Evolutionary conservation across 2,329 filamentous ascomycete genomes (phyloP).

Genomic region (Colletotrichum lentis): DNA sequence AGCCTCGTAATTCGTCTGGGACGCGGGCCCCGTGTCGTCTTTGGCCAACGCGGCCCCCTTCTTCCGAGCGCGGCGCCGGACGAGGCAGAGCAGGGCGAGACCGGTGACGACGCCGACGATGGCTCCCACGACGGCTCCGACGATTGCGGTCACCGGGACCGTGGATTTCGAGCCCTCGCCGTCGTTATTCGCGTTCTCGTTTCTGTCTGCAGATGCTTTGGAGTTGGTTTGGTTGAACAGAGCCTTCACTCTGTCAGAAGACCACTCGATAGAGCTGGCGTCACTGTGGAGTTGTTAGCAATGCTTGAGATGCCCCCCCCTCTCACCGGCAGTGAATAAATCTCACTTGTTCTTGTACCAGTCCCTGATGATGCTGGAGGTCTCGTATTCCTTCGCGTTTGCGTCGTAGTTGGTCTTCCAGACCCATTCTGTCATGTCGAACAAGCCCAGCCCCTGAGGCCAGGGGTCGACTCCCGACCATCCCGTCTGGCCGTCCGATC

Average conservation of each 20-base stretch:
- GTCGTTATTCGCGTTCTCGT: neutral
- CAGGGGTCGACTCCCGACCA: constrained; percentile 18
- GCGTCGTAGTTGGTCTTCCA: constrained; percentile 35
- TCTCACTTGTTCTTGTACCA: constrained; percentile 35
- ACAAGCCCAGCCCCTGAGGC: constrained; percentile 33
- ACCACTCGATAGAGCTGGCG: constrained; percentile 18
- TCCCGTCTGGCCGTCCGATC: constrained; percentile 4
- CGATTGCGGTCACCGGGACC: neutral
- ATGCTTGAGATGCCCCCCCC: no score
- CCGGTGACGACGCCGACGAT: constrained; percentile 3
- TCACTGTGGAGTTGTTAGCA: constrained; percentile 12
- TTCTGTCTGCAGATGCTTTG: neutral
- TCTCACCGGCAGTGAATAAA: neutral
- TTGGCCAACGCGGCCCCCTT: neutral
- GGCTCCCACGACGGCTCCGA: constrained; percentile 21
- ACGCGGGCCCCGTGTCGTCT: neutral
- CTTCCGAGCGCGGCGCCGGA: constrained; percentile 2
- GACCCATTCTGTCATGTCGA: constrained; percentile 26
- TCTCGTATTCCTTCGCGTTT: constrained; percentile 25
- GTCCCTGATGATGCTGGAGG: neutral
- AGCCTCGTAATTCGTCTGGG: neutral
- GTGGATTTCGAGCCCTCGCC: neutral
- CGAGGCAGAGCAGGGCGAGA: constrained; percentile 2
- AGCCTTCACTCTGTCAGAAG: constrained; percentile 12
- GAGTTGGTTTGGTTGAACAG: constrained; percentile 10